Base-by-base conservation (phyloP, 306 rosid genomes). In the Comarum palustre region DNA sequence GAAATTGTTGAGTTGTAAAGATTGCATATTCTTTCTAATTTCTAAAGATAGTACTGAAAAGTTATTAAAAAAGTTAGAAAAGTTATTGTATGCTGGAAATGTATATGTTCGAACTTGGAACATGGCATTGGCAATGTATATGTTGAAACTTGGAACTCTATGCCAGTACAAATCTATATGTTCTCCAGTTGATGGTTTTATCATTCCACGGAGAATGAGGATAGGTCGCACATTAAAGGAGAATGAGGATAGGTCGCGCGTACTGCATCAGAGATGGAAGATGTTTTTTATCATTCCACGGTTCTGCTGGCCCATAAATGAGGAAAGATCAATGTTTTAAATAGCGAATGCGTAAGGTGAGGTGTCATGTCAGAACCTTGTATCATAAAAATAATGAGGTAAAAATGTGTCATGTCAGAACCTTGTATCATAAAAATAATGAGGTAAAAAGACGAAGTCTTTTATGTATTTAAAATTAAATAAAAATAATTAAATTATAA, bases 231-330 rank as follows among this genome's bases (percentile, higher is more conserved):
- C 97, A 57, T 76, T 91, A 9, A 95, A 91, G 84, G 82, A 87
- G 45, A 81, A 77, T 2, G 97, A 91, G 85, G 89, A 83, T 67
- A 85, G 77, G 80, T 76, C 87, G 25, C 87, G 25, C 89, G 86
- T 1, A 72, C 89, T 67, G 92, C 96, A 13, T 91, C 96, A 10
- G 97, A 91, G 86, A 86, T 88, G 89, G 97, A 87, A 25, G 96
- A 94, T 77, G 87, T 94, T 65, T 80, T 89, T 58, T 94, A 91
- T 43, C 98, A 94, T 73, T 79, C 89, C 67, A 86, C 91, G 92
- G 97, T 89, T 82, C 75, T 89, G 46, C 69, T 91, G 70, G 90
- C 91, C 39, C 46, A 66, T 14, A 83, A 84, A 82, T 96, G 77
- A 71, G 98, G 88, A 58, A 85, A 87, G 54, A 73, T n/a, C n/a